Evolutionary conservation across 73 alveolate genomes (phyloP).

Genomic region (Paramecium sonneborni): DNA sequence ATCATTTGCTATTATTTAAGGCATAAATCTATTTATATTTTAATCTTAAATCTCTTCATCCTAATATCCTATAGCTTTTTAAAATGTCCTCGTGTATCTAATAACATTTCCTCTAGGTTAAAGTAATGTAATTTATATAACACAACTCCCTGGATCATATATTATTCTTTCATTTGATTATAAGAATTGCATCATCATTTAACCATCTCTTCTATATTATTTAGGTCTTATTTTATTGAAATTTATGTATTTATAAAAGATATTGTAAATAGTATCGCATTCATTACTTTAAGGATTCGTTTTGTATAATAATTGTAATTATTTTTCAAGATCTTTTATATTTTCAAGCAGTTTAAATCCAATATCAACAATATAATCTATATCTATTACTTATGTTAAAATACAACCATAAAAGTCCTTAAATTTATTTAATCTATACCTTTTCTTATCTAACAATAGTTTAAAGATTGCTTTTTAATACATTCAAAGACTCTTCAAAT

Average conservation of each 20-base stretch:
- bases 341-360: not conserved
- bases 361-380: not conserved
- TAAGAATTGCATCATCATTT: not conserved
- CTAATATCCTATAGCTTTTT: not conserved
- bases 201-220: slow-evolving; percentile 1
- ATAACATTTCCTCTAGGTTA: slow-evolving; percentile 47
- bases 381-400: not conserved
- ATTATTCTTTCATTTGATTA: not conserved
- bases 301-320: not conserved
- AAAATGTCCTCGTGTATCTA: not conserved
- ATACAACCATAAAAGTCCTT: not conserved
- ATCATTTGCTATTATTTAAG: not conserved
- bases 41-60: slow-evolving; percentile 31
- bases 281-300: not conserved
- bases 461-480: not conserved
- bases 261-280: slow-evolving; percentile 22
- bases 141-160: slow-evolving; percentile 37
- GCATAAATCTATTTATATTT: slow-evolving; percentile 36
- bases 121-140: slow-evolving; percentile 26
- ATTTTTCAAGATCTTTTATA: not conserved
- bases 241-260: not conserved
- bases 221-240: slow-evolving; percentile 11
- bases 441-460: not conserved
- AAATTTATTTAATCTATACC: not conserved
- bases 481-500: slow-evolving; percentile 26